Evolutionary conservation across 257 asterid species (phyloP).

Genomic region (Verbena officinalis): DNA sequence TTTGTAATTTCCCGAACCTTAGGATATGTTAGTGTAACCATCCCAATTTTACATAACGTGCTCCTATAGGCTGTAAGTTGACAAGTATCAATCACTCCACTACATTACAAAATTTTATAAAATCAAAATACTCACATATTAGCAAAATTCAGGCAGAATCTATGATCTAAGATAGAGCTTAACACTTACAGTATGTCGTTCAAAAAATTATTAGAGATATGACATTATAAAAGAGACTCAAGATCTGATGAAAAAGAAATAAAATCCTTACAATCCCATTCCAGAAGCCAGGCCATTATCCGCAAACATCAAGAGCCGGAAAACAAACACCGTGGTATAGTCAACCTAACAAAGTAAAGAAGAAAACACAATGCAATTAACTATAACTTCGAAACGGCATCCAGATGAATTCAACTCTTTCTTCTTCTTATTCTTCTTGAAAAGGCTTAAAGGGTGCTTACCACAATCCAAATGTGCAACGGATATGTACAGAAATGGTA

Average conservation of each 20-base stretch:
- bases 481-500: slow-evolving; percentile 63
- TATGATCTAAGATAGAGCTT: too few relatives aligned
- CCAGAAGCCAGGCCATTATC: slow-evolving; percentile 75
- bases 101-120: not conserved
- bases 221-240: not conserved
- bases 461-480: slow-evolving; percentile 77
- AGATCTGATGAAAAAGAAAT: slow-evolving; percentile 8
- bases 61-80: slow-evolving; percentile 10
- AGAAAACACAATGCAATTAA: not conserved
- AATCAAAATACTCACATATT: not conserved
- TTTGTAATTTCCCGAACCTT: too few relatives aligned
- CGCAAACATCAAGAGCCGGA: slow-evolving; percentile 70
- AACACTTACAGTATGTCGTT: not conserved
- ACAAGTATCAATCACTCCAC: not conserved
- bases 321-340: slow-evolving; percentile 57
- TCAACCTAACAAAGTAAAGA: slow-evolving; percentile 49
- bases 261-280: slow-evolving; percentile 69
- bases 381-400: not conserved
- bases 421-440: not conserved
- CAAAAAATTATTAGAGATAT: not conserved
- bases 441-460: slow-evolving; percentile 32
- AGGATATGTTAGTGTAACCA: too few relatives aligned
- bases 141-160: not conserved
- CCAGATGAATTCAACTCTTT: not conserved
- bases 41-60: too few relatives aligned